Conservation (phyloP, 768 basidiomycete species). For the Omphalotus guepiniiformis region DNA sequence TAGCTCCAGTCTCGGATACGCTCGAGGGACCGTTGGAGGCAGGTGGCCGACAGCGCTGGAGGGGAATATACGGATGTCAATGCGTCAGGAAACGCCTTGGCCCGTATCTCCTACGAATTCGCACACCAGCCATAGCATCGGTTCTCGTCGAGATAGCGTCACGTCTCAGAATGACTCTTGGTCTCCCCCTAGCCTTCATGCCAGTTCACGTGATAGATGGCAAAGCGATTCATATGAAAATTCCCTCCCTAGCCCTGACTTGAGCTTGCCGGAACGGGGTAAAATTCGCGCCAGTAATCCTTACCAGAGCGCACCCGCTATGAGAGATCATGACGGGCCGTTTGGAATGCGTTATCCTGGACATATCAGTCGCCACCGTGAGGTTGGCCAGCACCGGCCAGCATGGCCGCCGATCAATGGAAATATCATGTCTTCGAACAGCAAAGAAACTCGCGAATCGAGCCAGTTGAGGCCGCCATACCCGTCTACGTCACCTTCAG, state of each 20-base stretch:
- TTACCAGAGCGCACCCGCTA: conserved; percentile 19
- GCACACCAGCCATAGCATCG: conserved; percentile 2
- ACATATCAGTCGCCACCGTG: conserved; percentile 19
- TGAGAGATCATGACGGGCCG: conserved; percentile 12
- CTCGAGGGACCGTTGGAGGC: conserved; percentile 3
- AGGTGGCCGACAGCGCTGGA: neutral
- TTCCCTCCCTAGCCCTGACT: neutral
- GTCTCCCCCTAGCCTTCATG: neutral
- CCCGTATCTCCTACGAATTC: conserved; percentile 1
- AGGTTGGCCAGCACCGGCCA: conserved; percentile 31
- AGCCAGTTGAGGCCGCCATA: conserved; percentile 28
- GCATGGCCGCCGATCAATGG: neutral
- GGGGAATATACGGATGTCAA: neutral
- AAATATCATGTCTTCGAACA: too few relatives aligned
- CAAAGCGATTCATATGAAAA: neutral
- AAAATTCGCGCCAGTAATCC: conserved; percentile 34
- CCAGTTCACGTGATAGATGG: neutral
- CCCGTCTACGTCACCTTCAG: conserved; percentile 31
- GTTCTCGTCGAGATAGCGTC: conserved; percentile 1
- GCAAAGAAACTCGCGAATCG: too few relatives aligned
- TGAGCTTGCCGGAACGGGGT: conserved; percentile 25
- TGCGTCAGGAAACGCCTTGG: conserved; percentile 8
- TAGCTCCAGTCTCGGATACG: neutral
- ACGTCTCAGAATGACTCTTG: conserved; percentile 4
- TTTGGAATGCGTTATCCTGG: conserved; percentile 10